Base-by-base conservation (phyloP, 2,329 filamentous ascomycete species). In the Diplodia sapinea region DNA sequence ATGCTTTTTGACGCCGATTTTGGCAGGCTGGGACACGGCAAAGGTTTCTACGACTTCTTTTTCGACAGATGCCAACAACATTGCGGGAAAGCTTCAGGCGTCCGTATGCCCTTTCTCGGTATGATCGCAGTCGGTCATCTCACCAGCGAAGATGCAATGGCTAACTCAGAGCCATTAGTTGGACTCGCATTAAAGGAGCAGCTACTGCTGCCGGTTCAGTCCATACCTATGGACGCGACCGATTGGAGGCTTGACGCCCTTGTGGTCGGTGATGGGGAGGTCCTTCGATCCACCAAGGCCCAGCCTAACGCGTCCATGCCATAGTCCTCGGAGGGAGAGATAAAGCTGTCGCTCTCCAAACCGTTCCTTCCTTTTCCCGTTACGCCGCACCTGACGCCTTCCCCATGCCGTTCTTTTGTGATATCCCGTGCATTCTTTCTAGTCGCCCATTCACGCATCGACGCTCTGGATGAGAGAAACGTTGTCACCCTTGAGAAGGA, bases 31-130 rank as follows among this genome's bases (percentile, higher is more conserved):
- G 95, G 95, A 50, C 95, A 99, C 79, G 95, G 95, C 67, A 96
- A 93, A 79, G 95, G 95, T 38, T 99, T 96, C 81, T 99, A 99
- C 83, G 95, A 99, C 82, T 91, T 89, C 78, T 99, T 97, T 79
- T 81, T 99, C 76, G 87, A 90, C 74, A 88, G 90, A 72, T 96
- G 94, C 85, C 77, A 85, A 79, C 78, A 79, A 71, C 74, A 73
- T 71, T 77, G 78, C 79, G 73, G 72, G 73, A 55, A 64, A 69
- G 56, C 65, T 63, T 69, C 73, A 70, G 71, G 73, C 69, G 71
- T 73, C 70, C 79, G 77, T 71, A 86, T 85, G 81, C 86, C 86
- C 72, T 84, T 85, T 81, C 84, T 88, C 73, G 85, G 87, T 89
- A 80, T 49, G 59, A 23, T n/a, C 23, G 52, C 64, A 56, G 9